Base-by-base conservation (phyloP, 2,329 filamentous ascomycete species). In the Juglanconis oblonga region DNA sequence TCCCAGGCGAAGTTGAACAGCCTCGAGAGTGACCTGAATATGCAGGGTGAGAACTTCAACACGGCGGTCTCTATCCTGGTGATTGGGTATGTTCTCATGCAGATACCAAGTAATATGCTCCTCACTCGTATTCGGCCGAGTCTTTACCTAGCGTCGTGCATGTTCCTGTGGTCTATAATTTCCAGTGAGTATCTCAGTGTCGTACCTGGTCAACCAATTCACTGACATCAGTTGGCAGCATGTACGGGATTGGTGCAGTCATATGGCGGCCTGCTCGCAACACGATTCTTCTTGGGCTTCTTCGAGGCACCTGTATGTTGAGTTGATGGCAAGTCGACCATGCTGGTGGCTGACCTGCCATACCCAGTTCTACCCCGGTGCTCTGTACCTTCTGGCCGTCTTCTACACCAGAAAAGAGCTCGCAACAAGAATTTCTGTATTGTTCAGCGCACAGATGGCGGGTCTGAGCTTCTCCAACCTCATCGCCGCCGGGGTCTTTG, bases 321-420 rank as follows among this genome's bases (percentile, higher is more conserved):
- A 40, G 32, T 32, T 24, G 9, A 44, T 32, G 8, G 11, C 51
- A 35, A 35, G 6, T 13, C 36, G 5, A 40, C 8, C 9, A 10
- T 42, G 51, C 51, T 40, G 3, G 36, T 7, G 29, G 51, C 29
- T 17, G 35, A 38, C 36, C 36, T 38, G 11, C 11, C 36, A 13
- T 24, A 38, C 9, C 24, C 29, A 53, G 51, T 55, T 76, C 48
- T 74, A 72, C 55, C 71, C 69, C 0, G 71, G 73, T 29, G 71
- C 67, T 2, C 57, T 86, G 14, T 87, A 83, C 72, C 85, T 82
- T 59, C 75, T 88, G 8, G 75, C 73, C 5, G 75, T 74, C 53
- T 89, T 86, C 84, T 90, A 91, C 66, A 89, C 85, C 0, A 79
- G 86, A 24, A 84, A 84, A 65, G 88, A 89, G 67, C 73, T 88